These are phyloP conservation scores for Nidula niveotomentosa DNA, from an alignment of 1,284 basidiomycete species.

Conservation along the genomic window DNA sequence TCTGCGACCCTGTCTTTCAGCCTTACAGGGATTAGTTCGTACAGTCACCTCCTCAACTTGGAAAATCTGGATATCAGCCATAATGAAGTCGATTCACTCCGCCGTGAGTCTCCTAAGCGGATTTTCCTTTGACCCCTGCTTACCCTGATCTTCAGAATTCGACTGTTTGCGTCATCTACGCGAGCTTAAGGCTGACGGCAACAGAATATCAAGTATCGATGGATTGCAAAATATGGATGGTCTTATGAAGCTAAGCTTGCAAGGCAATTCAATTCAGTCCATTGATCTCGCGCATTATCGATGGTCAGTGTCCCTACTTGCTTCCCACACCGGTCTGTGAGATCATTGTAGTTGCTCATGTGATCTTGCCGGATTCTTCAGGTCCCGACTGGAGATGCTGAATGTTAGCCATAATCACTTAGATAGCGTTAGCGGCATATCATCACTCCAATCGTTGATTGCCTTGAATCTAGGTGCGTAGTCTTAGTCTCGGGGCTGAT, in stretches of 20 bases:
- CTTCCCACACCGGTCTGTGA: constrained; percentile 2
- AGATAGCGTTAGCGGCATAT: constrained; percentile 57
- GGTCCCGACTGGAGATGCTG: constrained; percentile 81
- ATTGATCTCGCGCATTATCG: constrained; percentile 64
- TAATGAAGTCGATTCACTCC: constrained; percentile 87
- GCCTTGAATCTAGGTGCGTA: constrained; percentile 81
- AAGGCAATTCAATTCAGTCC: constrained; percentile 70
- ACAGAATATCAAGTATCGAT: constrained; percentile 75
- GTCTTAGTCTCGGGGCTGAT: neutral
- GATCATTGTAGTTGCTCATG: neutral
- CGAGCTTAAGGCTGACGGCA: constrained; percentile 87
- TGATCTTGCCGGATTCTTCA: constrained; percentile 25
- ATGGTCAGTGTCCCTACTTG: constrained; percentile 56
- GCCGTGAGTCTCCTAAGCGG: constrained; percentile 61
- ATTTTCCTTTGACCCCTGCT: constrained; percentile 3
- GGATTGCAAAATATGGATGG: constrained; percentile 81
- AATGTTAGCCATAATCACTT: constrained; percentile 83
- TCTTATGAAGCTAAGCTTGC: constrained; percentile 82
- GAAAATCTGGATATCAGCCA: constrained; percentile 90
- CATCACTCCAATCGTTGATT: constrained; percentile 61
- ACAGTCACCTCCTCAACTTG: constrained; percentile 83
- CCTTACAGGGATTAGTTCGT: constrained; percentile 86
- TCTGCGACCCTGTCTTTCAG: constrained; percentile 29
- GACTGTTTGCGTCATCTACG: constrained; percentile 82
- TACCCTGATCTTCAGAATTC: constrained; percentile 56